Evolutionary conservation across 73 alveolate species (phyloP).

Genomic region (Effrenium voratum): DNA sequence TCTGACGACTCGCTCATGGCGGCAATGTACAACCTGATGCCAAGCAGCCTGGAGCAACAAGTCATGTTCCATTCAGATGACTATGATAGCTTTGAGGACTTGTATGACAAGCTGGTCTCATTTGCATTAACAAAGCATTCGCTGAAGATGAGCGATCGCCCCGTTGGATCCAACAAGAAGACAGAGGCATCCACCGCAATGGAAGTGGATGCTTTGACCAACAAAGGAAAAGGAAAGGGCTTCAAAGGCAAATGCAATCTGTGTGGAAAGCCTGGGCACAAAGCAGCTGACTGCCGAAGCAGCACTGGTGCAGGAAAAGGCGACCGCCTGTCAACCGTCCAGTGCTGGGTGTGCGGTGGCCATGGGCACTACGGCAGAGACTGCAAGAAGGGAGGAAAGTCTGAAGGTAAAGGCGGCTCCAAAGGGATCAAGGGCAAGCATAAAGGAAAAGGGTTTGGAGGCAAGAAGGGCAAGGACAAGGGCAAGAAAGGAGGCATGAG

Average conservation of each 20-base stretch:
- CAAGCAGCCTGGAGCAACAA: not conserved
- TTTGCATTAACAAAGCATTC: conserved; percentile 33
- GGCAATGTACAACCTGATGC: conserved; percentile 34
- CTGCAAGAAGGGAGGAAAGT: too few species aligned
- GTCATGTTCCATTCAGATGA: conserved; percentile 51
- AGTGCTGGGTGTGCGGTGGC: conserved; percentile 6
- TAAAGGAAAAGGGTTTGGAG: not conserved
- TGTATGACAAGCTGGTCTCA: conserved; percentile 11
- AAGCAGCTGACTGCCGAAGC: not conserved
- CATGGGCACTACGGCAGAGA: not conserved
- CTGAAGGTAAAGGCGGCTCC: too few species aligned
- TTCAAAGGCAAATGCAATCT: not conserved
- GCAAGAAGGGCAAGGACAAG: not conserved
- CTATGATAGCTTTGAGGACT: conserved; percentile 14
- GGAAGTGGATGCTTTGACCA: not conserved
- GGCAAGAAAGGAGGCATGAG: not conserved
- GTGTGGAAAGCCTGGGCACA: not conserved
- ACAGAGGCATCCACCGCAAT: not conserved
- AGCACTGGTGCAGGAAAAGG: not conserved
- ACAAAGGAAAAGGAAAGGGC: not conserved
- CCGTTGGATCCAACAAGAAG: not conserved
- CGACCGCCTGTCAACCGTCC: not conserved
- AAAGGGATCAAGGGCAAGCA: not conserved
- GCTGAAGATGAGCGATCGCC: conserved; percentile 2
- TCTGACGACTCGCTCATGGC: conserved; percentile 27